Evolutionary conservation across 371 early-diverging fungal species (phyloP).

Genomic region (Nematocida sp.): DNA sequence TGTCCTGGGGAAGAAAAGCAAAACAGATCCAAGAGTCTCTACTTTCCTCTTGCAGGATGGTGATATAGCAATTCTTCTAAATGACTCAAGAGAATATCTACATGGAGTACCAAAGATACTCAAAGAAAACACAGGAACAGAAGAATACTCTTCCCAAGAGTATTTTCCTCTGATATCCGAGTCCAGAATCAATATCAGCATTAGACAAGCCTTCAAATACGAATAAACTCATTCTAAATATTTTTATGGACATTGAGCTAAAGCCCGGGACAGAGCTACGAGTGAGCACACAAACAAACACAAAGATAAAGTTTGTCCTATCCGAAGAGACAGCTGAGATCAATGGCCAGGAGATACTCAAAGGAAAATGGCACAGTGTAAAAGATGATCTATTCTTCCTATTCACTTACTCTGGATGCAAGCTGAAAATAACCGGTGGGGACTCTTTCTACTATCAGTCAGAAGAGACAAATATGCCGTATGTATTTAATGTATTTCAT

Average conservation of each 20-base stretch:
- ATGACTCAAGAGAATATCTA: conserved; percentile 43
- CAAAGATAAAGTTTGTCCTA: conserved; percentile 57
- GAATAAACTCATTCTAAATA: conserved; percentile 6
- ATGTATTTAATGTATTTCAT: conserved; percentile 53
- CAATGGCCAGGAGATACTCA: conserved; percentile 61
- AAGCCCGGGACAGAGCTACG: conserved; percentile 41
- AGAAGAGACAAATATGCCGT: conserved; percentile 51
- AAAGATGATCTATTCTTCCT: conserved; percentile 56
- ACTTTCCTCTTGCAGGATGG: conserved; percentile 48
- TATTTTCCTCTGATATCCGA: conserved; percentile 39
- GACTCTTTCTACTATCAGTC: conserved; percentile 59
- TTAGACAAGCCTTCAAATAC: conserved; percentile 37
- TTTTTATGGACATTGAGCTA: conserved; percentile 45
- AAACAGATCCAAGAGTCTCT: conserved; percentile 21
- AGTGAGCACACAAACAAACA: conserved; percentile 20
- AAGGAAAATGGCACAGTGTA: conserved; percentile 61
- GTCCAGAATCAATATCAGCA: conserved; percentile 42
- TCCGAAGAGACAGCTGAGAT: conserved; percentile 56
- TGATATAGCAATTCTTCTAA: conserved; percentile 38
- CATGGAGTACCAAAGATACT: conserved; percentile 55
- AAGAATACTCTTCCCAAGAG: background rate
- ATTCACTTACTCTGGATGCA: conserved; percentile 63
- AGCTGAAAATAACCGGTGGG: conserved; percentile 55
- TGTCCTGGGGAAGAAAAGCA: conserved; percentile 39
- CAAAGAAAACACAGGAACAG: conserved; percentile 8